A percentile compares a stretch with the other conserved stretches of the same genome.
Conservation (phyloP, 805 yeast genomes). For the Candida nemodendra region DNA sequence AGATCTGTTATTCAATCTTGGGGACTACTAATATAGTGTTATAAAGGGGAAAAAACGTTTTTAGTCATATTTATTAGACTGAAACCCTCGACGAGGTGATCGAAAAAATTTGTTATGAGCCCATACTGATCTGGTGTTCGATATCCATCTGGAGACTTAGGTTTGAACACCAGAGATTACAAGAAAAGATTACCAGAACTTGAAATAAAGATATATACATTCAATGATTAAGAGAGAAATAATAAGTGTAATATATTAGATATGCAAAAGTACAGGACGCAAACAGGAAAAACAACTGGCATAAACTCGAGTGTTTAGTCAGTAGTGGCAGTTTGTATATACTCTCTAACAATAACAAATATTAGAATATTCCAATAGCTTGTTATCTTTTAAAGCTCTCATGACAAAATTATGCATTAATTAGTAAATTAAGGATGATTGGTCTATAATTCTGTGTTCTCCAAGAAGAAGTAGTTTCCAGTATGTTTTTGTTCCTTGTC, state of each 20-base stretch:
- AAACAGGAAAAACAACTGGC: background rate
- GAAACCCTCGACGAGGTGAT: too few relatives aligned
- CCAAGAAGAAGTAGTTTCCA: slow-evolving; percentile 97
- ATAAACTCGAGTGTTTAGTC: too few relatives aligned
- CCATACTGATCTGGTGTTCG: too few relatives aligned
- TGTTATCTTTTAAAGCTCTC: background rate
- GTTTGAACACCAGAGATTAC: too few relatives aligned
- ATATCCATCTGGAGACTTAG: too few relatives aligned
- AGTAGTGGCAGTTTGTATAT: background rate
- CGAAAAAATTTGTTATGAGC: too few relatives aligned
- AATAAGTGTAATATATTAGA: background rate
- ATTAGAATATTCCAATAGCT: background rate
- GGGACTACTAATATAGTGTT: too few relatives aligned
- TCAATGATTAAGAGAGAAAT: background rate
- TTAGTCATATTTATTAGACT: too few relatives aligned
- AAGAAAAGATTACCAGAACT: too few relatives aligned
- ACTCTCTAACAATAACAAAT: background rate
- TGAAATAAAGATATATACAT: too few relatives aligned
- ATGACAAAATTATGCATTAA: background rate
- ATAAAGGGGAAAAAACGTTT: too few relatives aligned
- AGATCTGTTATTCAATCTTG: too few relatives aligned
- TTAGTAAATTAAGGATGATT: background rate
- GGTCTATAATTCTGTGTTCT: slow-evolving; percentile 45
- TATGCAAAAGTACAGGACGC: background rate
- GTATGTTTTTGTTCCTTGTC: slow-evolving; percentile 92